Evolutionary conservation across 1,139 yeast species (phyloP).

Genomic region (Geotrichum klebahnii): DNA sequence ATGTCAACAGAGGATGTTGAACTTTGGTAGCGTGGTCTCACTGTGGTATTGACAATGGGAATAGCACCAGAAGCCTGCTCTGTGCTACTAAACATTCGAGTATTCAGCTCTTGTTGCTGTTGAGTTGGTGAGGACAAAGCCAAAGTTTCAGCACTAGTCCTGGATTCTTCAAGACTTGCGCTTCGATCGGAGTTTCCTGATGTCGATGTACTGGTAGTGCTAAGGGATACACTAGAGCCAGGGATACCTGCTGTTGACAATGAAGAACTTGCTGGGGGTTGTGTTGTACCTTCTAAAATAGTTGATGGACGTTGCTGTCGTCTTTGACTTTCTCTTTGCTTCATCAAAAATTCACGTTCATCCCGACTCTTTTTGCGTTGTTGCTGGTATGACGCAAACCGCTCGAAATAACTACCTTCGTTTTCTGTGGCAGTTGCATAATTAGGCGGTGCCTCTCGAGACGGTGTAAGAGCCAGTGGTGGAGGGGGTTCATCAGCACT

Average conservation of each 20-base stretch:
- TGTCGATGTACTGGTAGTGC: too few species aligned
- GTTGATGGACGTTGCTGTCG: background rate
- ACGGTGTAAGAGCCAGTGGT: slow-evolving; percentile 24
- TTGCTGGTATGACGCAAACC: slow-evolving; percentile 1
- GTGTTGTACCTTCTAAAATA: too few species aligned
- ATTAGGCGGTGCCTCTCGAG: slow-evolving; percentile 28
- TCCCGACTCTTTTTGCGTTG: background rate
- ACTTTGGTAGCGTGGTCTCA: slow-evolving; percentile 4
- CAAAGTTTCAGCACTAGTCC: too few species aligned
- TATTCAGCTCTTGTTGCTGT: too few species aligned
- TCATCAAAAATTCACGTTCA: background rate
- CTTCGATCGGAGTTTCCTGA: too few species aligned
- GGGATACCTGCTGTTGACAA: background rate
- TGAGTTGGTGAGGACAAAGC: too few species aligned
- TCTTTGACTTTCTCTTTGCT: background rate
- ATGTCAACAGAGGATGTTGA: slow-evolving; percentile 11
- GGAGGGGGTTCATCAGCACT: slow-evolving; percentile 43
- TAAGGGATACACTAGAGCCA: too few species aligned
- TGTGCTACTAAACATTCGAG: background rate
- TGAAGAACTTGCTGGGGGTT: too few species aligned
- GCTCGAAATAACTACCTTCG: background rate
- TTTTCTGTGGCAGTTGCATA: slow-evolving; percentile 8
- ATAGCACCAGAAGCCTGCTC: background rate
- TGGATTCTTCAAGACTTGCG: too few species aligned
- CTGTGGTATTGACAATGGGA: background rate